A percentile compares a stretch with the other conserved stretches of the same genome.
phyloP scores from a whole-genome alignment of 768 basidiomycete genomes.

The Amanita subjunquillea region DNA sequence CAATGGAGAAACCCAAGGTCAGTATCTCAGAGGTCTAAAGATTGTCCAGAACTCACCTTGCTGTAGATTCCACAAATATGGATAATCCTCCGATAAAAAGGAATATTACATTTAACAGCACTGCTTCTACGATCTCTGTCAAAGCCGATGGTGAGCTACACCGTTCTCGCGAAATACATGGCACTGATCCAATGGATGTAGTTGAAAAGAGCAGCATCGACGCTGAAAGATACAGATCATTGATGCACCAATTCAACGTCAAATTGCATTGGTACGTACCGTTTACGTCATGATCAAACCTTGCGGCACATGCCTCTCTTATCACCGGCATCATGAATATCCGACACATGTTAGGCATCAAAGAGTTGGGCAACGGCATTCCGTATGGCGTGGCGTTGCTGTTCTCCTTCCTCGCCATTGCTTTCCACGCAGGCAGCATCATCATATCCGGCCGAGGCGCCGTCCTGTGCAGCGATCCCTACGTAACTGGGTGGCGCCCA shows the following conservation, averaged over 20 bases:
- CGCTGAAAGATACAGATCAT: neutral
- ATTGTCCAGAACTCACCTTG: neutral
- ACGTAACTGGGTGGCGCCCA: neutral
- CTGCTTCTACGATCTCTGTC: neutral
- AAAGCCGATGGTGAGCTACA: neutral
- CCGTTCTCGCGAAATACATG: too few species aligned
- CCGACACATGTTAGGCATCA: neutral
- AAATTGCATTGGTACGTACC: neutral
- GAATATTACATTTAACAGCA: neutral
- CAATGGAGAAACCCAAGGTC: neutral
- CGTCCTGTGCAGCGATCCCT: neutral
- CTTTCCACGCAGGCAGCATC: neutral
- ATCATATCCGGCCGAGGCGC: neutral
- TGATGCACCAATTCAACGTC: neutral
- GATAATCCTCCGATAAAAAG: neutral
- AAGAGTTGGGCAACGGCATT: neutral
- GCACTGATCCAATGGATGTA: neutral
- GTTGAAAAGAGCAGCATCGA: neutral
- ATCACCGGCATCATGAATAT: neutral
- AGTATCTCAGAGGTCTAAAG: neutral
- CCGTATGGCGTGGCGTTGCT: neutral
- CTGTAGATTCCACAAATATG: neutral
- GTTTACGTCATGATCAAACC: neutral
- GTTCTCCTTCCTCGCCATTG: neutral
- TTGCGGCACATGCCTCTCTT: neutral